These are phyloP conservation scores for Xerocomellus dryophilus DNA, from an alignment of 768 basidiomycete genomes.

Conservation along the genomic window DNA sequence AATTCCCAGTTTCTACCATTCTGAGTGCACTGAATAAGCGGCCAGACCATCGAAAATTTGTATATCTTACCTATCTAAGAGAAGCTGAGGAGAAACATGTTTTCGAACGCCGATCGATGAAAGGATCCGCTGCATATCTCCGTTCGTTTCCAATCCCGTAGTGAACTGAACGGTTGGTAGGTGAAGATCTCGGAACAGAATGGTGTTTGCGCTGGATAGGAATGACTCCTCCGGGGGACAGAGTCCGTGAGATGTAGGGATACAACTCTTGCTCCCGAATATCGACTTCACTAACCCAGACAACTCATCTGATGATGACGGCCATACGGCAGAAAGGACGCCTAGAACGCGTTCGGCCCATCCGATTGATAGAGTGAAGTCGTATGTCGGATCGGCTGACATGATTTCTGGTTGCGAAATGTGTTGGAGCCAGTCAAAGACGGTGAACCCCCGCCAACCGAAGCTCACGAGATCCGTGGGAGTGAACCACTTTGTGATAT, in stretches of 20 bases:
- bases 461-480: constrained; percentile 54
- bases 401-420: constrained; percentile 47
- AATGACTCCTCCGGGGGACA: constrained; percentile 40
- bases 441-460: constrained; percentile 72
- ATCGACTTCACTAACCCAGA: constrained; percentile 2
- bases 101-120: neutral
- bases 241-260: neutral
- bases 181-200: neutral
- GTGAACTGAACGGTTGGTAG: neutral
- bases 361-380: constrained; percentile 57
- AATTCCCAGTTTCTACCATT: constrained; percentile 3
- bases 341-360: constrained; percentile 79
- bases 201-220: constrained; percentile 66
- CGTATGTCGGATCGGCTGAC: constrained; percentile 44
- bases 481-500: constrained; percentile 56
- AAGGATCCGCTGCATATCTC: neutral
- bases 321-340: constrained; percentile 66
- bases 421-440: constrained; percentile 69
- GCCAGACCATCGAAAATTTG: neutral
- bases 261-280: neutral
- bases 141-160: neutral
- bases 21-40: neutral
- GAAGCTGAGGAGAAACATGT: neutral
- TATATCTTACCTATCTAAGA: neutral
- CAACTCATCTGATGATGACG: constrained; percentile 41